These are phyloP conservation scores for Pestalotiopsis sp. DNA, from an alignment of 2,329 filamentous ascomycete species.

Conservation along the genomic window DNA sequence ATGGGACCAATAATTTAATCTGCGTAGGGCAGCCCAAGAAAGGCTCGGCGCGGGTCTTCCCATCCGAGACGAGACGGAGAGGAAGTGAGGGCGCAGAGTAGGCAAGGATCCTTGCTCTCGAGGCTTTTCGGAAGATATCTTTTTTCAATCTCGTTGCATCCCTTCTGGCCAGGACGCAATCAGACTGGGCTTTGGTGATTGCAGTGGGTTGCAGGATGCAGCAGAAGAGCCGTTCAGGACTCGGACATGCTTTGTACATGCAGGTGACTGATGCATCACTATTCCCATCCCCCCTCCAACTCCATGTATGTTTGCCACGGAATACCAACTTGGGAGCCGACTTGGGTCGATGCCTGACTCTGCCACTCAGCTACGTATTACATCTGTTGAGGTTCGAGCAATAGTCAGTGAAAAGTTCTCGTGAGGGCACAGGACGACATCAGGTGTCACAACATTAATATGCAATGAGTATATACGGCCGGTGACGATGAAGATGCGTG, in stretches of 20 bases:
- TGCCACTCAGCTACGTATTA: too few species aligned
- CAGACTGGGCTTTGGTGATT: not conserved
- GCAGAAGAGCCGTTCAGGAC: not conserved
- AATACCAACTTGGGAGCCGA: too few species aligned
- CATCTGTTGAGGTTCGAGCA: too few species aligned
- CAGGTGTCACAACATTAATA: too few species aligned
- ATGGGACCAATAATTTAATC: slow-evolving; percentile 1
- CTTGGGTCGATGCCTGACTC: too few species aligned
- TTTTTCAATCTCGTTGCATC: not conserved
- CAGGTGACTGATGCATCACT: not conserved
- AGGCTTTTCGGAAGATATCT: not conserved
- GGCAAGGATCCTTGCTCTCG: not conserved
- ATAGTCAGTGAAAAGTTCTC: too few species aligned
- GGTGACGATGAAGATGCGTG: too few species aligned
- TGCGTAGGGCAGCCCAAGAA: not conserved
- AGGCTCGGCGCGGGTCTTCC: not conserved
- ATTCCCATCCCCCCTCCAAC: not conserved
- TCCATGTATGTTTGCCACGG: not conserved
- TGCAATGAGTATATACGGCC: too few species aligned
- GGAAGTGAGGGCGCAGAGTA: not conserved
- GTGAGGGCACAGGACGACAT: too few species aligned
- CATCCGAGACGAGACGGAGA: not conserved
- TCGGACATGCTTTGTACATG: not conserved
- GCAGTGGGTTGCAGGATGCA: not conserved
- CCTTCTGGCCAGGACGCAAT: not conserved